A percentile compares a stretch with the other conserved stretches of the same genome.
These are phyloP conservation scores for Neltuma alba DNA, from an alignment of 306 rosid species.

Conservation along the genomic window DNA sequence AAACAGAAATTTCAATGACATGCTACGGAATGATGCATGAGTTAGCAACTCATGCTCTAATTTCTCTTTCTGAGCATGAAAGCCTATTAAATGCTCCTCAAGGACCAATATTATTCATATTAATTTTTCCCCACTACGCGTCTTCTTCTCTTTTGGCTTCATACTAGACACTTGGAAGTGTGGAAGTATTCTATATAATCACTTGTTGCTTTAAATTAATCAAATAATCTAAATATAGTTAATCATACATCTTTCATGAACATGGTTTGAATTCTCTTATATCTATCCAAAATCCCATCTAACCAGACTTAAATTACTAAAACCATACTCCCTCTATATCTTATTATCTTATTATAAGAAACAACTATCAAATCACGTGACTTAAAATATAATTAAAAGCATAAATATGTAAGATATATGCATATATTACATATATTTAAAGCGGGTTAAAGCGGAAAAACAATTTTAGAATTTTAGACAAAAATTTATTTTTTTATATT, in stretches of 20 bases:
- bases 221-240: background rate
- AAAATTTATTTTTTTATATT: too few relatives aligned
- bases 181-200: too few relatives aligned
- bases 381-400: too few relatives aligned
- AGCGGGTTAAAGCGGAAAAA: too few relatives aligned
- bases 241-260: too few relatives aligned
- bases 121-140: background rate
- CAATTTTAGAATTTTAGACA: too few relatives aligned
- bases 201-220: background rate
- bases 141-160: background rate
- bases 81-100: background rate
- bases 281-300: background rate
- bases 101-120: background rate
- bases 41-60: slow-evolving; percentile 20
- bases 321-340: too few relatives aligned
- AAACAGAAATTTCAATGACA: background rate
- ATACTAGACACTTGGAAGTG: background rate
- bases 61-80: slow-evolving; percentile 1
- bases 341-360: too few relatives aligned
- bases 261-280: background rate
- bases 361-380: too few relatives aligned
- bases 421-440: too few relatives aligned
- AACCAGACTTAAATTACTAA: background rate
- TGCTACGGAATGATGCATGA: background rate
- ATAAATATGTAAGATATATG: too few relatives aligned